Evolutionary conservation across 2,329 filamentous ascomycete genomes (phyloP), one percentile per base, ranked within the genome.

Genomic region (Nothomitra cinnamomea): DNA sequence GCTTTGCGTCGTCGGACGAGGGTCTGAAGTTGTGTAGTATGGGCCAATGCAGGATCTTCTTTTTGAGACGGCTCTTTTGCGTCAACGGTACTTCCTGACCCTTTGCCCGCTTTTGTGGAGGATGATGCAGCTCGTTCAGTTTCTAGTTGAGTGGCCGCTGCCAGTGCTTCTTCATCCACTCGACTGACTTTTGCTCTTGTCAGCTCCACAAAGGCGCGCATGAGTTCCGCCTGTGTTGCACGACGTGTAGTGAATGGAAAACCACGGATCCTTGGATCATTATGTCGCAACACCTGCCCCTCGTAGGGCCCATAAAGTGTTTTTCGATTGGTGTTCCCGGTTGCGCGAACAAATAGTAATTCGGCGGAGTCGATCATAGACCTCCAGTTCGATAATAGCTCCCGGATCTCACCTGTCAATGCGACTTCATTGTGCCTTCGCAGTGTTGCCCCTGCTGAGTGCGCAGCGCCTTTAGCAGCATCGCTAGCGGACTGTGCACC

Each of bases 341-440:
- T 92, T 0, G 92, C 92, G 15, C 92, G 80, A 51, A 98, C 77
- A 64, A 98, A 98, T 0, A 96, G 66, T 19, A 95, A 68, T 57
- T 95, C 84, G 0, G 89, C 82, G 0, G 80, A 83, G 63, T 95
- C 86, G 52, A 98, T 84, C 66, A 94, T 76, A 0, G 70, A 72
- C 66, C 85, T 90, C 94, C 94, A 98, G 57, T 90, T 87, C 8
- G 73, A 70, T 13, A 98, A 71, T 36, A 98, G 71, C 32, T 79
- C 76, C 24, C 92, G 80, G 4, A 98, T 85, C 62, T 98, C 94
- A n/a, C 86, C 83, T 5, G 83, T 81, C 38, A 98, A 72, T 1
- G 89, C 90, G 59, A 85, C 82, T 67, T 98, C 94, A 63, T 98
- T 98, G 67, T 96, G 94, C 19, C 92, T 79, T 69, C 92, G 83